Percentiles rank a stretch among this genome's conserved stretches.
Conservation (phyloP, 148 eudicot species). For the Vaccinium macrocarpon region DNA sequence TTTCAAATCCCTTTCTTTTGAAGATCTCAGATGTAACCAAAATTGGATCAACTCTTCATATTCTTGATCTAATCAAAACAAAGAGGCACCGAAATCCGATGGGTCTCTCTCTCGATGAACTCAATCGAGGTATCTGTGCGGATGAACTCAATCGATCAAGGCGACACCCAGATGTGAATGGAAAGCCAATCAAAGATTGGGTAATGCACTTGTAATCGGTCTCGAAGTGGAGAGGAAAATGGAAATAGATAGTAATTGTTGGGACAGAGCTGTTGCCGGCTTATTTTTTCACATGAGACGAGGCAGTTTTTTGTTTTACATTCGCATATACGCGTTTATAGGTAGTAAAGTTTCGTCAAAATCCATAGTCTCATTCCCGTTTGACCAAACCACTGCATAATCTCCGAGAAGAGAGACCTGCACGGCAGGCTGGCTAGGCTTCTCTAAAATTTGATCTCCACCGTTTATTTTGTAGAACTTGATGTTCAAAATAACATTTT, state of each 20-base stretch:
- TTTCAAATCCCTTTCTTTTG: neutral
- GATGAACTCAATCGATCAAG: neutral
- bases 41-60: slow-evolving; percentile 15
- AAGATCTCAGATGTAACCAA: neutral
- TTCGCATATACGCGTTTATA: no score
- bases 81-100: neutral
- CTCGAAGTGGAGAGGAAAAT: no score
- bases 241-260: neutral
- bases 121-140: neutral
- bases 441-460: no score
- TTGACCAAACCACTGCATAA: no score
- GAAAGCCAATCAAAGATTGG: neutral
- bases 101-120: neutral
- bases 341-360: no score
- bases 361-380: no score
- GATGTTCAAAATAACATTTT: no score
- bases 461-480: no score
- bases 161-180: neutral
- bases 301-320: no score
- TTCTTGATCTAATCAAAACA: neutral
- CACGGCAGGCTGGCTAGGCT: no score
- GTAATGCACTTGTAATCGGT: neutral
- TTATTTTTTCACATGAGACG: neutral
- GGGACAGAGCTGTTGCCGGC: slow-evolving; percentile 2
- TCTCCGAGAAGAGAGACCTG: no score